phyloP scores from a whole-genome alignment of 176 grass and related monocot species.

The Musa itinerans region DNA sequence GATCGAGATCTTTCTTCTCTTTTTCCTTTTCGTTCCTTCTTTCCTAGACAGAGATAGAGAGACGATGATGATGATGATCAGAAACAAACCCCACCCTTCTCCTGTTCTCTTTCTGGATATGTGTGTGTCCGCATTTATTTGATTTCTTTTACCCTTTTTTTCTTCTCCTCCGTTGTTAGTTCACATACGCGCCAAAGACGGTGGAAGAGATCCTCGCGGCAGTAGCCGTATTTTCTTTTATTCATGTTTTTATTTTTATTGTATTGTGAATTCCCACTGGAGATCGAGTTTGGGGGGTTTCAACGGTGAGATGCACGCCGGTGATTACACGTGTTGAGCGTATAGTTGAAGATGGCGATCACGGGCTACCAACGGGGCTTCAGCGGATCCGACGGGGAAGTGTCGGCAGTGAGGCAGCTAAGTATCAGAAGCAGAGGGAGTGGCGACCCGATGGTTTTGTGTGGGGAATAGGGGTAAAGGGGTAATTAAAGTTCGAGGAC shows the following conservation, averaged over 20 bases:
- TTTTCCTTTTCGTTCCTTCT: conserved; percentile 4
- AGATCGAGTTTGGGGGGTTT: not conserved
- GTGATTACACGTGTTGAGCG: not conserved
- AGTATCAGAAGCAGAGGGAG: not conserved
- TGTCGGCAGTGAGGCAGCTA: not conserved
- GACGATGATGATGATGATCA: not conserved
- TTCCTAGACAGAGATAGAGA: not conserved
- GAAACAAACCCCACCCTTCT: not conserved
- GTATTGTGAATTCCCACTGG: not conserved
- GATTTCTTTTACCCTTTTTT: not conserved
- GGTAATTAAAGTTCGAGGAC: not conserved
- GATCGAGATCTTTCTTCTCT: conserved; percentile 10
- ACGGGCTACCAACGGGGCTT: not conserved
- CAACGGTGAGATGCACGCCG: not conserved
- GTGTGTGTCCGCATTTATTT: not conserved
- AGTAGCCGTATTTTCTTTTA: not conserved
- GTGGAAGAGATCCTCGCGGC: not conserved
- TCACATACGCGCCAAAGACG: not conserved
- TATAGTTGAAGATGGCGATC: not conserved
- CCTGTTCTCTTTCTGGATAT: not conserved
- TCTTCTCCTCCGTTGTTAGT: not conserved
- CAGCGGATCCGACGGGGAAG: not conserved
- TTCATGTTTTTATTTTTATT: not conserved
- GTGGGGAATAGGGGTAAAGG: not conserved
- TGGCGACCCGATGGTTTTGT: too few relatives aligned